Base-by-base conservation (phyloP, 805 yeast species). In the Zygoascus biomembranicola region DNA sequence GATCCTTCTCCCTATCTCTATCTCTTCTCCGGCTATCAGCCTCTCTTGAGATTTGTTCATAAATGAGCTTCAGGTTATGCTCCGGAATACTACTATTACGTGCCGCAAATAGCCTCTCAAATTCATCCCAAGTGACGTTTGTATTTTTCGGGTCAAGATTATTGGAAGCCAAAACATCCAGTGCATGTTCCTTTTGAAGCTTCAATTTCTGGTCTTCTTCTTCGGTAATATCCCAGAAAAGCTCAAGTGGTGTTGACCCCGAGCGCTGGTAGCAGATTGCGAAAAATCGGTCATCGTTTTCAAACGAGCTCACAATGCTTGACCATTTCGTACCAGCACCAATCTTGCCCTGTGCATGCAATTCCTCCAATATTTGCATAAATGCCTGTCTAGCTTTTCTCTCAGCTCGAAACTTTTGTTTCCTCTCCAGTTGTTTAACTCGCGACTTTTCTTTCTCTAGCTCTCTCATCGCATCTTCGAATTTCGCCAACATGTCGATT, bases 181-280 rank as follows among this genome's bases (percentile, higher is more conserved):
- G 77, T 1, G 82, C 77, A 43, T 84, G 67, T 50, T 83, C 87
- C 52, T 78, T 78, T 62, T 81, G 80, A 20, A 82, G 80, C 55
- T 76, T 77, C 46, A 86, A 63, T 1, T 73, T 62, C 52, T 81
- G 77, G 35, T 77, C 74, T 60, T 80, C 81, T 53, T 79, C 83
- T 59, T 85, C 90, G 2, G 85, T 75, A 0, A 77, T 61, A 65
- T 90, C 96, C 79, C 87, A 78, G 65, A 85, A 89, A 43, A 87
- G 67, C 57, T 89, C 95, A 43, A 83, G 63, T 0, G 96, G 85
- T 1, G 82, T 76, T 0, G 96, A 88, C 0, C 96, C 96, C 46
- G 78, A 73, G n/a, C 32, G 32, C 52, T 90, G 75, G 0, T 95
- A 96, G 53, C 89, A 74, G 39, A 89, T 57, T 20, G 76, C 79